Percentiles rank a stretch among this genome's conserved stretches.
phyloP scores from a whole-genome alignment of 164 flowering plant genomes.

The Umbellularia californica region DNA sequence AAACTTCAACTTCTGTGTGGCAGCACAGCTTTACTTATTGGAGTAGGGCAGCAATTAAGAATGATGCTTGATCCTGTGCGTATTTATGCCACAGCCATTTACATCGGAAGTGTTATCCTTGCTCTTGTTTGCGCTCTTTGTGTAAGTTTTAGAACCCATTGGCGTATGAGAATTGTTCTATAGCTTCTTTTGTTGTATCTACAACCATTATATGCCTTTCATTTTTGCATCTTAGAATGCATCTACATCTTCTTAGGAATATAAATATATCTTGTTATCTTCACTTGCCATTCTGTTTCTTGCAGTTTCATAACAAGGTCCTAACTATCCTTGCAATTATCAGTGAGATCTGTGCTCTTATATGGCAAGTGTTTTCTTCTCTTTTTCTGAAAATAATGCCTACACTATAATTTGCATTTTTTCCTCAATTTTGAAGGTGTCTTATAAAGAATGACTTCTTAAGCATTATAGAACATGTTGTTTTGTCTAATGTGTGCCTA shows the following conservation, averaged over 20 bases:
- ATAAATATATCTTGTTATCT: background rate
- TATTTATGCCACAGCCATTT: constrained; percentile 67
- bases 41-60: constrained; percentile 53
- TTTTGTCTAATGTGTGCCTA: too few relatives aligned
- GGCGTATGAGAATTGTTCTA: background rate
- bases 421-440: too few relatives aligned
- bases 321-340: constrained; percentile 74
- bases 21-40: constrained; percentile 90
- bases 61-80: constrained; percentile 91
- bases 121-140: constrained; percentile 77
- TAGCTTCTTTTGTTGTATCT: background rate
- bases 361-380: constrained; percentile 53
- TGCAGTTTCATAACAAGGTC: constrained; percentile 88
- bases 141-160: constrained; percentile 39
- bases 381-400: background rate
- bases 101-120: constrained; percentile 58
- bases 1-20: constrained; percentile 20
- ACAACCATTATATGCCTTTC: background rate
- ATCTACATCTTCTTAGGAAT: background rate
- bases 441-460: too few relatives aligned
- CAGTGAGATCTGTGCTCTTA: constrained; percentile 79
- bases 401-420: too few relatives aligned
- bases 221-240: background rate
- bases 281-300: constrained; percentile 3
- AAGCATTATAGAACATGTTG: too few relatives aligned